Percentiles rank a stretch among this genome's conserved stretches.
Evolutionary conservation across 345 rosid genomes (phyloP).

Genomic region (Hirschfeldia incana): DNA sequence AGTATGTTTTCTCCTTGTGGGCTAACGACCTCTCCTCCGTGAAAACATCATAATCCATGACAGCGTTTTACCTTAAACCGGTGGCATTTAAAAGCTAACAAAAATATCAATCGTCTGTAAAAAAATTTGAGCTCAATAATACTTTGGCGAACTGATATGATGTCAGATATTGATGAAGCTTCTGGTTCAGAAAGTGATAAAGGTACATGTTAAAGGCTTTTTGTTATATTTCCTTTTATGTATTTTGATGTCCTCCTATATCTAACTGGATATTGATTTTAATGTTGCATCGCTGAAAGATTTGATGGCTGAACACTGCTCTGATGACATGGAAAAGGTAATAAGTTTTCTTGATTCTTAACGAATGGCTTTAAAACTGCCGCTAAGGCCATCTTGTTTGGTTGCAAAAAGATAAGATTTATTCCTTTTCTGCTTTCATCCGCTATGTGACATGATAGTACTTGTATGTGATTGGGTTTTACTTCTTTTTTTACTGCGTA

Average conservation of each 20-base stretch:
- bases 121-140: too few species aligned
- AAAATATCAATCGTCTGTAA: too few species aligned
- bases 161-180: slow-evolving; percentile 54
- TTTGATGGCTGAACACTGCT: slow-evolving; percentile 39
- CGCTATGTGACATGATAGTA: neutral
- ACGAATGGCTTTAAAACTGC: neutral
- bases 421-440: neutral
- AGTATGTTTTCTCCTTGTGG: too few species aligned
- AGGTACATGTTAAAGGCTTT: slow-evolving; percentile 30
- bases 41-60: too few species aligned
- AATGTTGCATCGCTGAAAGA: slow-evolving; percentile 26
- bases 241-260: slow-evolving; percentile 37
- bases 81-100: too few species aligned
- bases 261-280: slow-evolving; percentile 18
- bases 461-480: neutral
- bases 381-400: neutral
- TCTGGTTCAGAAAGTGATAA: slow-evolving; percentile 56
- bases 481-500: too few species aligned
- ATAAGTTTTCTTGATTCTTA: slow-evolving; percentile 13
- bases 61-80: too few species aligned
- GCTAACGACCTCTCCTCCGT: too few species aligned
- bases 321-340: slow-evolving; percentile 54
- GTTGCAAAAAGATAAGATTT: neutral
- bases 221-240: slow-evolving; percentile 6
- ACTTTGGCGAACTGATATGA: slow-evolving; percentile 47